phyloP scores from a whole-genome alignment of 2,329 filamentous ascomycete species.

The Chalara sp. region DNA sequence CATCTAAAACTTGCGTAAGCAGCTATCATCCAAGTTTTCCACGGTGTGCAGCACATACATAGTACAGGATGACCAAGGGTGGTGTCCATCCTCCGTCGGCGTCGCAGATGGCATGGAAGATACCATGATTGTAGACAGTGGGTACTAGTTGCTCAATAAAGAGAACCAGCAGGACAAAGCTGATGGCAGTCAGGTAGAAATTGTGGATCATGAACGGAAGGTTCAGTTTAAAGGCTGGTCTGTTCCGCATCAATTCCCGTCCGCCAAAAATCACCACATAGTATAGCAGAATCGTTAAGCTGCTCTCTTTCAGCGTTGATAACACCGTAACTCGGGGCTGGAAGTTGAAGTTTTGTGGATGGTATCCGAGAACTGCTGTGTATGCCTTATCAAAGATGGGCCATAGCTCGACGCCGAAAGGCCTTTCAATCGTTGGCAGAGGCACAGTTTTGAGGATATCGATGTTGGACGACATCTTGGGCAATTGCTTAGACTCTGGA shows the following conservation, averaged over 20 bases:
- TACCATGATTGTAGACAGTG: constrained; percentile 69
- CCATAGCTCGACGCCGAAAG: constrained; percentile 89
- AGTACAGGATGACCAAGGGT: constrained; percentile 89
- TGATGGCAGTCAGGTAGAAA: constrained; percentile 85
- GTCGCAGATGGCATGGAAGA: constrained; percentile 87
- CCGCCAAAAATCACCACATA: constrained; percentile 92
- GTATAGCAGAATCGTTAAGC: constrained; percentile 77
- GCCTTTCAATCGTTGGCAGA: constrained; percentile 78
- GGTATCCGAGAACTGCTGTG: constrained; percentile 70
- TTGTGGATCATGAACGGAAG: constrained; percentile 93
- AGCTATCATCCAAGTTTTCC: not conserved
- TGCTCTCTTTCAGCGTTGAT: constrained; percentile 81
- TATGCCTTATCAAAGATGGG: constrained; percentile 88
- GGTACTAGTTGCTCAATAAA: constrained; percentile 90
- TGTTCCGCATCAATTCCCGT: constrained; percentile 83
- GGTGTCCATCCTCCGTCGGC: constrained; percentile 85
- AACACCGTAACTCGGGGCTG: constrained; percentile 75
- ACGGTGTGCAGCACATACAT: constrained; percentile 55
- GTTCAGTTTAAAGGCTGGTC: constrained; percentile 80
- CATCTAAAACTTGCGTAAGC: constrained; percentile 53
- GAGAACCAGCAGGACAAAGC: constrained; percentile 69
- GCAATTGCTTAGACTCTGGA: not conserved
- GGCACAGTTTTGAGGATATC: constrained; percentile 46
- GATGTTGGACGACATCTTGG: constrained; percentile 15
- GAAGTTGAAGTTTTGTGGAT: constrained; percentile 81